Percentiles rank a stretch among this genome's conserved stretches.
These are phyloP conservation scores for Helicostylum pulchrum DNA, from an alignment of 192 early-diverging fungal genomes.

Conservation along the genomic window DNA sequence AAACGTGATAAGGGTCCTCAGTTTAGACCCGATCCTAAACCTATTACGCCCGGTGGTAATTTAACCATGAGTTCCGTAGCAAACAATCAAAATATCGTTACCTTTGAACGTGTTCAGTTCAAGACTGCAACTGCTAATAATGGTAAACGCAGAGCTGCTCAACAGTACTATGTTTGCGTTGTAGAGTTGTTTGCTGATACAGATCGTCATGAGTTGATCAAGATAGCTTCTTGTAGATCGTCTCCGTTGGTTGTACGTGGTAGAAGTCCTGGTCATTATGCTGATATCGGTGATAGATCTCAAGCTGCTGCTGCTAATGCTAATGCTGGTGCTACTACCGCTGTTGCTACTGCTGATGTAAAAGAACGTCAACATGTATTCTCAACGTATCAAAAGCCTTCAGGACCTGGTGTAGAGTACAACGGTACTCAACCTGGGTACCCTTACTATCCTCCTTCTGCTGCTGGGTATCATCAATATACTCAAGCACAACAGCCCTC, in stretches of 20 bases:
- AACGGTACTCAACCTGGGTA: not conserved
- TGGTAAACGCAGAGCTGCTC: constrained; percentile 82
- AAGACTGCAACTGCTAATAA: constrained; percentile 93
- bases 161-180: constrained; percentile 81
- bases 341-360: not conserved
- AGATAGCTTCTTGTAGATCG: constrained; percentile 62
- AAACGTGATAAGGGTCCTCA: constrained; percentile 88
- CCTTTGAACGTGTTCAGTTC: constrained; percentile 92
- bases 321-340: not conserved
- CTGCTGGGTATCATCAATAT: not conserved
- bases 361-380: not conserved
- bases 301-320: not conserved
- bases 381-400: not conserved
- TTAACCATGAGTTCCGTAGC: constrained; percentile 29
- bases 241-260: constrained; percentile 83
- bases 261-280: constrained; percentile 87
- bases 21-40: constrained; percentile 48
- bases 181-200: constrained; percentile 70
- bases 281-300: constrained; percentile 36
- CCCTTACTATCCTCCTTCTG: not conserved
- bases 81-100: constrained; percentile 48
- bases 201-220: constrained; percentile 44
- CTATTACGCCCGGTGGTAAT: constrained; percentile 42
- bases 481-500: not conserved
- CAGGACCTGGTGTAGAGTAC: not conserved